Evolutionary conservation across 768 basidiomycete genomes (phyloP).

Genomic region (Sarcodon sp.): DNA sequence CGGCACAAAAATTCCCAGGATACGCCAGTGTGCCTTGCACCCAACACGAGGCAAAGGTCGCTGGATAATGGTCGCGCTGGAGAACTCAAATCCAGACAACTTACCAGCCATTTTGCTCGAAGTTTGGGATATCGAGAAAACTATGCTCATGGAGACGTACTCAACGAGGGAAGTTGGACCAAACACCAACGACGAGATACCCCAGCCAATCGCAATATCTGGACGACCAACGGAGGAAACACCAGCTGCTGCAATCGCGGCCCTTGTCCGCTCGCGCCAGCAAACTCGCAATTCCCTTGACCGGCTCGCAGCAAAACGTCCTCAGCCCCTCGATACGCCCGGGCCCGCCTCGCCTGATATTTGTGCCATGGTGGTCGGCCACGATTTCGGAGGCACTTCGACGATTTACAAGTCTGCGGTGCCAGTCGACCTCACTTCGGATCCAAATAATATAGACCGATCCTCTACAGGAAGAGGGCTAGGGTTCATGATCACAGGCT

Average conservation of each 20-base stretch:
- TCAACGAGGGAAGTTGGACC: constrained; percentile 31
- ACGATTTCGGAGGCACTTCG: constrained; percentile 57
- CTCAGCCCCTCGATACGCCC: constrained; percentile 9
- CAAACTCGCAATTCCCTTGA: constrained; percentile 14
- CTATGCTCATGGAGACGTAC: constrained; percentile 69
- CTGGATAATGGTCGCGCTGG: constrained; percentile 82
- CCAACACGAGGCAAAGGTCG: constrained; percentile 80
- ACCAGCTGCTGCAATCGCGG: constrained; percentile 67
- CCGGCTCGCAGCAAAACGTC: constrained; percentile 4
- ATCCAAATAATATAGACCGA: constrained; percentile 9
- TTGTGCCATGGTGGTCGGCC: constrained; percentile 54
- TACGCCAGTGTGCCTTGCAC: constrained; percentile 71
- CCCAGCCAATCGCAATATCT: constrained; percentile 37
- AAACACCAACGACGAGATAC: constrained; percentile 29
- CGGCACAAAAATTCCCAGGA: constrained; percentile 28
- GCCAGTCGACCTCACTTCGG: neutral
- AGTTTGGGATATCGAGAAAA: constrained; percentile 89
- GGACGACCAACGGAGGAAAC: constrained; percentile 46
- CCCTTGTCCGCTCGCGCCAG: constrained; percentile 63
- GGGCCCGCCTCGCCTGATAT: constrained; percentile 37
- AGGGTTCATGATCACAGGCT: constrained; percentile 80
- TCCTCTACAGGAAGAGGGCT: constrained; percentile 28
- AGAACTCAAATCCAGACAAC: constrained; percentile 23
- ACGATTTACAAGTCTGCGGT: constrained; percentile 7
- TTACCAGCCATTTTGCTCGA: constrained; percentile 43